These are phyloP conservation scores for Pythium brassicae DNA, from an alignment of 352 stramenopile species.

Conservation along the genomic window DNA sequence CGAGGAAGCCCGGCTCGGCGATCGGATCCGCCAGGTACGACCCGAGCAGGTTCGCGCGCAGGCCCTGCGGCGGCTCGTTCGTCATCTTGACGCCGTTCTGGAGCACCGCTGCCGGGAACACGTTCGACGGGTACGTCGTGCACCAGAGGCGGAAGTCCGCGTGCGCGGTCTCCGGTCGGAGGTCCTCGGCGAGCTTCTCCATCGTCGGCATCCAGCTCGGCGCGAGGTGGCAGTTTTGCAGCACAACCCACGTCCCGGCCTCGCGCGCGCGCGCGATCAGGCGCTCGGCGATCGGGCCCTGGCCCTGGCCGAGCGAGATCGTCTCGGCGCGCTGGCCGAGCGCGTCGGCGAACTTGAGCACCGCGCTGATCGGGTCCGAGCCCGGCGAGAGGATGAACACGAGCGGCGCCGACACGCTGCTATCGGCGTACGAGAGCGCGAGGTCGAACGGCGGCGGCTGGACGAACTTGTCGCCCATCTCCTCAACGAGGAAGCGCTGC, in stretches of 20 bases:
- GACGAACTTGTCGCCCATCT: slow-evolving; percentile 91
- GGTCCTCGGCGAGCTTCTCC: slow-evolving; percentile 89
- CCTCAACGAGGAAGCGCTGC: slow-evolving; percentile 86
- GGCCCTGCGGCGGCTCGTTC: slow-evolving; percentile 90
- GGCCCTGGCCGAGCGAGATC: slow-evolving; percentile 91
- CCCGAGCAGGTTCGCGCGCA: slow-evolving; percentile 88
- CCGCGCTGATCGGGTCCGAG: slow-evolving; percentile 88
- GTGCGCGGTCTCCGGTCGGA: slow-evolving; percentile 81
- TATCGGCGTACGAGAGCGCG: slow-evolving; percentile 84
- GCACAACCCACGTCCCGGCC: slow-evolving; percentile 87
- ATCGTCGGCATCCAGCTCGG: slow-evolving; percentile 93
- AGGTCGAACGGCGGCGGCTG: slow-evolving; percentile 90
- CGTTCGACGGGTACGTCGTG: slow-evolving; percentile 92
- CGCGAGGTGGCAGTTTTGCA: slow-evolving; percentile 90
- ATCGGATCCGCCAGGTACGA: slow-evolving; percentile 92
- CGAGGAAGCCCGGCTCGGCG: slow-evolving; percentile 84
- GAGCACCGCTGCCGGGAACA: slow-evolving; percentile 91
- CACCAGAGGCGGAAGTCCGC: slow-evolving; percentile 91
- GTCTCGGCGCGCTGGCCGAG: slow-evolving; percentile 75
- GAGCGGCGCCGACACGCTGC: slow-evolving; percentile 77
- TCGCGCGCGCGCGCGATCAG: slow-evolving; percentile 84
- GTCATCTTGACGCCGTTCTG: slow-evolving; percentile 98
- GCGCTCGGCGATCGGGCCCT: slow-evolving; percentile 87
- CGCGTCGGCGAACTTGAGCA: slow-evolving; percentile 87
- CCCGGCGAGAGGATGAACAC: slow-evolving; percentile 92